Percentiles rank a stretch among this genome's conserved stretches.
Conservation (phyloP, 345 rosid genomes). For the Aquilaria sinensis region DNA sequence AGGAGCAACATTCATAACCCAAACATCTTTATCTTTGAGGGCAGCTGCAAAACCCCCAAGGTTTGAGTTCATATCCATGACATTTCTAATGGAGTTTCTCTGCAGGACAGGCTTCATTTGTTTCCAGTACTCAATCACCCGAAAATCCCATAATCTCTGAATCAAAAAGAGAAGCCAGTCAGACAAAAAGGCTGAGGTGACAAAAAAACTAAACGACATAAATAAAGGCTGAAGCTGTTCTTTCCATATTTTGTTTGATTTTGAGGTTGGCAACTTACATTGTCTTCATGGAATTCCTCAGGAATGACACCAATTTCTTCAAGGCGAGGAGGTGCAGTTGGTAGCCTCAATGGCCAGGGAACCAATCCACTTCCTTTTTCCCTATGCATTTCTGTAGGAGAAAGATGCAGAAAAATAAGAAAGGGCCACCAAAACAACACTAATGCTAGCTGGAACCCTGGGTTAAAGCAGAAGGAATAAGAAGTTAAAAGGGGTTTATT, state of each 20-base stretch:
- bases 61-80: conserved; percentile 97
- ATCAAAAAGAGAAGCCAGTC: conserved; percentile 12
- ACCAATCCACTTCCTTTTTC: conserved; percentile 74
- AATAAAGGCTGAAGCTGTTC: background rate
- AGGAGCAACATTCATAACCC: conserved; percentile 99
- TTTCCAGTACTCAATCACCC: conserved; percentile 86
- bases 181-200: conserved; percentile 3
- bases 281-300: conserved; percentile 65
- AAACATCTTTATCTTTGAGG: conserved; percentile 66
- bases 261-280: conserved; percentile 38
- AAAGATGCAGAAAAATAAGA: no score
- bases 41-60: conserved; percentile 95
- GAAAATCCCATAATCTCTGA: conserved; percentile 81
- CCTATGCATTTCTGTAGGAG: conserved; percentile 60
- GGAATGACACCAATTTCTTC: conserved; percentile 72
- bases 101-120: conserved; percentile 78
- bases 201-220: background rate
- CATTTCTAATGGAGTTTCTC: conserved; percentile 72
- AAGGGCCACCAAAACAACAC: no score
- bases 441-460: no score
- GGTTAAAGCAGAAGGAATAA: background rate
- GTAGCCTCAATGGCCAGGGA: conserved; percentile 90
- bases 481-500: background rate
- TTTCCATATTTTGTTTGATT: background rate
- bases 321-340: conserved; percentile 68